These are phyloP conservation scores for Leucocoprinus leucothites DNA, from an alignment of 768 basidiomycete species.

Conservation along the genomic window DNA sequence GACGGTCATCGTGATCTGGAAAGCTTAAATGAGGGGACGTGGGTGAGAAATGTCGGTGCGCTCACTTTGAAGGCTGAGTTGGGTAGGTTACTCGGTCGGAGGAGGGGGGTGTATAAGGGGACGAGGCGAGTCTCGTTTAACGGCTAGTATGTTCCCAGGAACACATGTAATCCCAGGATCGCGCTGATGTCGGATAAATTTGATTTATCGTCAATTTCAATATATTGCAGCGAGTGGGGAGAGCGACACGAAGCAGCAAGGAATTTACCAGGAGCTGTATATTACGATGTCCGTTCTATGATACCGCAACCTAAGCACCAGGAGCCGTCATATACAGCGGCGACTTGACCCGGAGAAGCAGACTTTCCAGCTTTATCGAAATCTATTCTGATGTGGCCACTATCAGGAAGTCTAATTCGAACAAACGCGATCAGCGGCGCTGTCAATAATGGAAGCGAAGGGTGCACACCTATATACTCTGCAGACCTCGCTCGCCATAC, in stretches of 20 bases:
- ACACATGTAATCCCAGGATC: constrained; percentile 7
- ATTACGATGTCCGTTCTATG: constrained; percentile 34
- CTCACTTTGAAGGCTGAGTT: background rate
- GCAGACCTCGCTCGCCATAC: constrained; percentile 56
- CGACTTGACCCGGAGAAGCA: constrained; percentile 79
- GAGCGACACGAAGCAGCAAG: background rate
- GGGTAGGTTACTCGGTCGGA: background rate
- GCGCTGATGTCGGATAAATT: constrained; percentile 8
- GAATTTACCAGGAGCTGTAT: background rate
- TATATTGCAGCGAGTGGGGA: background rate
- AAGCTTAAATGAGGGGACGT: background rate
- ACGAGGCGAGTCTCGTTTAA: background rate
- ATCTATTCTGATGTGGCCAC: constrained; percentile 35
- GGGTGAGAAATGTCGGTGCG: background rate
- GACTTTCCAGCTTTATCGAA: constrained; percentile 63
- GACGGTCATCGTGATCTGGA: background rate
- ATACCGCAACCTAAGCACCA: constrained; percentile 86
- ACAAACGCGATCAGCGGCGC: constrained; percentile 8
- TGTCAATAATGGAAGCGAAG: background rate
- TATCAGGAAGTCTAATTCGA: constrained; percentile 17
- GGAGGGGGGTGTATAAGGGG: background rate
- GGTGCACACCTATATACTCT: constrained; percentile 45
- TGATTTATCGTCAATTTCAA: background rate
- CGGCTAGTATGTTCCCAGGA: constrained; percentile 8
- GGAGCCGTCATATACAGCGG: constrained; percentile 65